phyloP scores from a whole-genome alignment of 352 stramenopile genomes.

The Blastocystis sp. region DNA sequence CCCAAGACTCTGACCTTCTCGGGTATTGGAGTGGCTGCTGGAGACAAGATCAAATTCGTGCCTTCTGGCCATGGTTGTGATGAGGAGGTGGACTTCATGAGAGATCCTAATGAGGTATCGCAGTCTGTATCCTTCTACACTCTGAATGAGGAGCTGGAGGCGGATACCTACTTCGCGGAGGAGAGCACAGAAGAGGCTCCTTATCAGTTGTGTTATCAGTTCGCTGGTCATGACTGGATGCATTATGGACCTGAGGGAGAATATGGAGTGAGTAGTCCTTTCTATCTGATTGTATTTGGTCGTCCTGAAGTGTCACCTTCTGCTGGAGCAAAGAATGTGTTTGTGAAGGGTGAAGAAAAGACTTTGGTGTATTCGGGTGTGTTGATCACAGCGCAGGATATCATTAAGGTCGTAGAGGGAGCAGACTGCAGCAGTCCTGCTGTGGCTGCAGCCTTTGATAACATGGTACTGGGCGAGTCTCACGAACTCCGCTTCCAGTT shows the following conservation, averaged over 20 bases:
- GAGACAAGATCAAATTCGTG: slow-evolving; percentile 55
- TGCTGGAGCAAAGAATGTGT: slow-evolving; percentile 36
- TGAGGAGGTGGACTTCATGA: slow-evolving; percentile 36
- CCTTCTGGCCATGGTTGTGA: slow-evolving; percentile 4
- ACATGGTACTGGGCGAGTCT: slow-evolving; percentile 28
- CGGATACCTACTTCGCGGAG: slow-evolving; percentile 18
- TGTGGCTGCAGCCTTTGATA: slow-evolving; percentile 37
- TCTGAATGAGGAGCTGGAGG: slow-evolving; percentile 1
- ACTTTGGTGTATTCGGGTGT: slow-evolving; percentile 30
- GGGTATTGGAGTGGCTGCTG: slow-evolving; percentile 5
- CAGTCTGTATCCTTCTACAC: slow-evolving; percentile 33
- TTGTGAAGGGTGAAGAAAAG: slow-evolving; percentile 48
- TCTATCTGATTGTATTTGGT: slow-evolving; percentile 53
- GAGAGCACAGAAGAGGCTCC: slow-evolving; percentile 52
- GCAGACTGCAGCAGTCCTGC: neutral
- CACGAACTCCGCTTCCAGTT: slow-evolving; percentile 30
- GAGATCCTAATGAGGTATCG: neutral
- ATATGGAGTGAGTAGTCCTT: slow-evolving; percentile 5
- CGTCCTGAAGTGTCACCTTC: slow-evolving; percentile 18
- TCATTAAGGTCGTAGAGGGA: slow-evolving; percentile 55
- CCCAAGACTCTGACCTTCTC: slow-evolving; percentile 40
- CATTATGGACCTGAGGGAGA: slow-evolving; percentile 41
- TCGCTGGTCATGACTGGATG: slow-evolving; percentile 47
- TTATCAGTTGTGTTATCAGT: slow-evolving; percentile 61
- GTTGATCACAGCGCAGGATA: slow-evolving; percentile 5